A percentile compares a stretch with the other conserved stretches of the same genome.
Conservation (phyloP, 75 land plant genomes). For the Cryptomeria japonica region DNA sequence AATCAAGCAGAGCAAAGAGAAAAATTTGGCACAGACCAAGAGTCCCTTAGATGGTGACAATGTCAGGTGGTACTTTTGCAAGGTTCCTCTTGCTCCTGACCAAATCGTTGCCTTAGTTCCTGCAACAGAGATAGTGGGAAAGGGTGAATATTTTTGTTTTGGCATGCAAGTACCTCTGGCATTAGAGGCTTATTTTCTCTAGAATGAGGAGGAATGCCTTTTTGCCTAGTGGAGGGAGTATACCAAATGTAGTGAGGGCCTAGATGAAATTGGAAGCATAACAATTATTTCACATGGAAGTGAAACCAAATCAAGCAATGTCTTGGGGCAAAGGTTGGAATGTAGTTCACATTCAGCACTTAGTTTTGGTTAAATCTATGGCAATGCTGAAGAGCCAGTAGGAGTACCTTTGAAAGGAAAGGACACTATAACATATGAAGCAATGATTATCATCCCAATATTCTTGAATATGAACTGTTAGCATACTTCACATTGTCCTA, state of each 20-base stretch:
- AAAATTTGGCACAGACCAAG: too few species aligned
- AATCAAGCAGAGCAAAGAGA: too few species aligned
- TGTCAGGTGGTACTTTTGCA: too few species aligned
- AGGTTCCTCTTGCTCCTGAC: too few species aligned
- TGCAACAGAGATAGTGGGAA: too few species aligned
- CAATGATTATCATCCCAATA: not conserved
- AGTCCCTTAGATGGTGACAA: too few species aligned
- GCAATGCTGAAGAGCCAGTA: constrained; percentile 55
- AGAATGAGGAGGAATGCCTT: constrained; percentile 92
- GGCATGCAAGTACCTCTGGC: too few species aligned
- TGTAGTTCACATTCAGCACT: constrained; percentile 2
- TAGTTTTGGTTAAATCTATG: constrained; percentile 1
- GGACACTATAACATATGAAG: constrained; percentile 90
- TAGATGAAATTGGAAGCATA: constrained; percentile 23
- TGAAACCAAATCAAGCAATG: constrained; percentile 5
- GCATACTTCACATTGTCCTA: not conserved
- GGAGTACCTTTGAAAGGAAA: constrained; percentile 98
- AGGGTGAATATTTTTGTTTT: too few species aligned
- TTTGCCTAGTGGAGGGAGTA: constrained; percentile 95
- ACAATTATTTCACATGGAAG: constrained; percentile 8
- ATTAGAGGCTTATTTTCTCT: too few species aligned
- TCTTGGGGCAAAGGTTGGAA: not conserved
- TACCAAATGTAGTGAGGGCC: constrained; percentile 98
- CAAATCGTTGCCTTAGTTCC: too few species aligned
- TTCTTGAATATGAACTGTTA: not conserved